phyloP scores from a whole-genome alignment of 768 basidiomycete species.

The Hericium rajendrae region DNA sequence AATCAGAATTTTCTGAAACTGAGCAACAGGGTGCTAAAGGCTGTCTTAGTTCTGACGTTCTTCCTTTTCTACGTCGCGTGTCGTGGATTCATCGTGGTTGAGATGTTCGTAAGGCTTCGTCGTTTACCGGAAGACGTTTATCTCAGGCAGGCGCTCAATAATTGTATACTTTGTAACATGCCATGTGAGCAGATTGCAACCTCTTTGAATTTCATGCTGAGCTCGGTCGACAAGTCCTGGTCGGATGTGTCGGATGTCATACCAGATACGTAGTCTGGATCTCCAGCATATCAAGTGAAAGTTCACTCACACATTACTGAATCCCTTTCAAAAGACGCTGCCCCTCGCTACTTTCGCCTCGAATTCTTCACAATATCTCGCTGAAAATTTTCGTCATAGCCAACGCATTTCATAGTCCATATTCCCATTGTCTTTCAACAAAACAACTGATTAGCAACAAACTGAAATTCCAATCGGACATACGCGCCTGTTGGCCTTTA shows the following conservation, averaged over 20 bases:
- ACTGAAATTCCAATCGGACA: background rate
- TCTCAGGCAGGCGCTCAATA: conserved; percentile 12
- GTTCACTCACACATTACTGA: background rate
- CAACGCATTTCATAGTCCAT: background rate
- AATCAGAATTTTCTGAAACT: background rate
- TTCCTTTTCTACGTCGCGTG: background rate
- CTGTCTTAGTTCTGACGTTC: background rate
- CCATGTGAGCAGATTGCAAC: background rate
- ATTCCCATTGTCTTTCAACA: background rate
- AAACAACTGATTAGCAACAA: background rate
- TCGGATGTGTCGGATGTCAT: conserved; percentile 7
- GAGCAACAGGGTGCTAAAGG: background rate
- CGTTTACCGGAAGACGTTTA: conserved; percentile 9
- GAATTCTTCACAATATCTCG: background rate
- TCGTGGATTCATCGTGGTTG: conserved; percentile 13
- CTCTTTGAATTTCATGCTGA: conserved; percentile 10
- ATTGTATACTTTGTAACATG: background rate
- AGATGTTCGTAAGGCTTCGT: conserved; percentile 8
- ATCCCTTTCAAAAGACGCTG: background rate
- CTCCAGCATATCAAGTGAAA: background rate
- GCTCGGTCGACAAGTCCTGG: background rate
- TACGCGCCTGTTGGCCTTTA: background rate
- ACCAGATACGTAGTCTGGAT: background rate
- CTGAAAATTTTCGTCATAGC: background rate
- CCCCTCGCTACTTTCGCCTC: background rate